Percentiles rank a stretch among this genome's conserved stretches.
Conservation (phyloP, 2,329 filamentous ascomycete species). For the Zasmidium citrigriseum region DNA sequence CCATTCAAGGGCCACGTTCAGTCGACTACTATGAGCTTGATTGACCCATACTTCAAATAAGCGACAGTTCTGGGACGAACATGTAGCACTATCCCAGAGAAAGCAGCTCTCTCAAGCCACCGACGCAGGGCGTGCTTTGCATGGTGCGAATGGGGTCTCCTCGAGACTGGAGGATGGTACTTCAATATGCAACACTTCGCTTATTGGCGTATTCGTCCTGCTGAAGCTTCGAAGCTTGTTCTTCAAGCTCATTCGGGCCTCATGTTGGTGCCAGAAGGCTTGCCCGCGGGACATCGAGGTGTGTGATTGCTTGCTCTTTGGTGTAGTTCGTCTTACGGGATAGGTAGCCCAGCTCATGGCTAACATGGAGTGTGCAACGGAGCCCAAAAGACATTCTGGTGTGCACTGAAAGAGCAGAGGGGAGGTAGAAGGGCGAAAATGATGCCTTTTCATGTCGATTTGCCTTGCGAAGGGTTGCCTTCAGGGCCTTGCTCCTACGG, state of each 20-base stretch:
- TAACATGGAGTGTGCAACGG: too few relatives aligned
- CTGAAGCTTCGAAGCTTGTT: background rate
- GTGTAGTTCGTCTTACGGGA: too few relatives aligned
- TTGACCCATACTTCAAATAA: background rate
- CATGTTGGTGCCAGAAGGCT: too few relatives aligned
- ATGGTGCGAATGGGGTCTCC: background rate
- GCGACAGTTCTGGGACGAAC: background rate
- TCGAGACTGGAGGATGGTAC: background rate
- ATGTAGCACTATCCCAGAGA: background rate
- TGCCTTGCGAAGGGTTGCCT: too few relatives aligned
- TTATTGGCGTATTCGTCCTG: background rate
- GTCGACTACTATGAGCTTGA: background rate
- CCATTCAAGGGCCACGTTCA: background rate
- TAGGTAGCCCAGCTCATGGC: too few relatives aligned
- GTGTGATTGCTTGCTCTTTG: too few relatives aligned
- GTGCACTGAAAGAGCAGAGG: too few relatives aligned
- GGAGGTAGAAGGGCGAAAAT: too few relatives aligned
- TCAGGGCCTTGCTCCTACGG: too few relatives aligned
- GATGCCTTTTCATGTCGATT: too few relatives aligned
- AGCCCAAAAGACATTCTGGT: too few relatives aligned
- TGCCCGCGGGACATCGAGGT: too few relatives aligned
- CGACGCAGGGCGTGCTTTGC: background rate
- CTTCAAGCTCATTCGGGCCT: background rate
- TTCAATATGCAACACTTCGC: background rate
- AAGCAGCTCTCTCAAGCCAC: background rate